These are phyloP conservation scores for Leccinum subgranulosum DNA, from an alignment of 768 basidiomycete genomes.

Conservation along the genomic window DNA sequence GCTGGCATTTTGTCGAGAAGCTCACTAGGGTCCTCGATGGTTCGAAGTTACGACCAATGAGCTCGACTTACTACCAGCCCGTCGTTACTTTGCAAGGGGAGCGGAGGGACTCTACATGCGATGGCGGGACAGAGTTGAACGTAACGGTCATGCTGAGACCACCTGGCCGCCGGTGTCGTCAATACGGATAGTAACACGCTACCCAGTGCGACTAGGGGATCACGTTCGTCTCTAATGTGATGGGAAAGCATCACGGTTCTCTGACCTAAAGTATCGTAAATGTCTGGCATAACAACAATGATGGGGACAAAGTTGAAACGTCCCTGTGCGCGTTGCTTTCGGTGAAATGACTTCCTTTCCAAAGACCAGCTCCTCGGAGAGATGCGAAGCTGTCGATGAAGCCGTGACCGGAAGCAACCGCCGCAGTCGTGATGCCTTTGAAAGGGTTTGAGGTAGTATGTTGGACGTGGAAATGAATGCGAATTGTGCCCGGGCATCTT, in stretches of 20 bases:
- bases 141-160: background rate
- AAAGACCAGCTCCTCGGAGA: background rate
- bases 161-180: background rate
- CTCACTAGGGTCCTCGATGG: background rate
- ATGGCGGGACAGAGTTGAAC: background rate
- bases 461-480: too few species aligned
- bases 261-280: background rate
- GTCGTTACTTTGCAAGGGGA: background rate
- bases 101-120: background rate
- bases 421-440: too few species aligned
- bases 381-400: background rate
- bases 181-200: background rate
- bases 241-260: background rate
- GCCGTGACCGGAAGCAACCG: too few species aligned
- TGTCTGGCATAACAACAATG: background rate
- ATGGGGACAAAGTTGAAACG: background rate
- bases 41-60: background rate
- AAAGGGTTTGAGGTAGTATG: too few species aligned
- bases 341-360: background rate
- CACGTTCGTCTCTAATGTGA: background rate
- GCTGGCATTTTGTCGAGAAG: background rate
- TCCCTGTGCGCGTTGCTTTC: background rate
- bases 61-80: too few species aligned
- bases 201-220: background rate
- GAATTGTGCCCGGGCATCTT: too few species aligned